Evolutionary conservation across 768 basidiomycete genomes (phyloP), one percentile per base, ranked within the genome.

Genomic region (Dioszegia hungarica): DNA sequence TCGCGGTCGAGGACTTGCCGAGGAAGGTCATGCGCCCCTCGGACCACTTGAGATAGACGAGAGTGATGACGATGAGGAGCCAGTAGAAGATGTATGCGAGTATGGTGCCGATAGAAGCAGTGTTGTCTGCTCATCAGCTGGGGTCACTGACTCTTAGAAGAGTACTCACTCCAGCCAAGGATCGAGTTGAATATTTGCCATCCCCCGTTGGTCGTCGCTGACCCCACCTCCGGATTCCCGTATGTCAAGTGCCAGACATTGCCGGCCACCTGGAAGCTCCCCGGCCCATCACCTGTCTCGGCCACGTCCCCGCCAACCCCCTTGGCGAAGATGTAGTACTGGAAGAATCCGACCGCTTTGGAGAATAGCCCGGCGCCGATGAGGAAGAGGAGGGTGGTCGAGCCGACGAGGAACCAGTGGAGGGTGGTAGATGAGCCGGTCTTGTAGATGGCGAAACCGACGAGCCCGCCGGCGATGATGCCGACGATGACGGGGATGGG

Each of bases 291-390:
- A 5, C 80, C 80, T 0, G 73, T 71, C 68, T 81, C 80, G 14
- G 73, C 73, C 4, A 84, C 83, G 56, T 89, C 84, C 0, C 78
- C 79, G 6, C 93, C 91, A 20, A 94, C 84, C 31, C 66, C 69
- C 37, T 65, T 46, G 19, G 74, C 63, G 51, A 73, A 75, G 34
- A 49, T 38, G 68, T 92, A 79, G 65, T 78, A 76, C 73, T 97
- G 77, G 79, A 90, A 91, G 33, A 81, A 78, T 65, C 85, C 84
- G 22, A 90, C 79, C 3, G 86, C 81, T 76, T 84, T 88, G 64
- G 86, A 86, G 17, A 94, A 91, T 27, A 99, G 82, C 14, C 94
- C 94, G 0, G 94, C 86, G 27, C 94, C 94, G 76, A 99, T 90
- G 67, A 98, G 84, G 63, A 97, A 82, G 44, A 98, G 79, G 62